Conservation (phyloP, 345 rosid species). For the Bretschneidera sinensis region DNA sequence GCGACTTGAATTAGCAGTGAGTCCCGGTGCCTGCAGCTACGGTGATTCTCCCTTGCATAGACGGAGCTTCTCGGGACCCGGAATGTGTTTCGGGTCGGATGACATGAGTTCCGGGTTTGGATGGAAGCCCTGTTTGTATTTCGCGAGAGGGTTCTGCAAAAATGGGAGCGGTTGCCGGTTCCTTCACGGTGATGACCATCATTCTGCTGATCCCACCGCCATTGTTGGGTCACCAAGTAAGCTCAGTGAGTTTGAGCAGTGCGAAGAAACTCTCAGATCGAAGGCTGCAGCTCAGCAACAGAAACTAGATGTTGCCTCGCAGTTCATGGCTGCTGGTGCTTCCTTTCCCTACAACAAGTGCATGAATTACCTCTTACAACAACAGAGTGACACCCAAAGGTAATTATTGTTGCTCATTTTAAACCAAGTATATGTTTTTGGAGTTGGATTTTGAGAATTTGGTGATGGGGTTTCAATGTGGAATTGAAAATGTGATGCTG, state of each 20-base stretch:
- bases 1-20: constrained; percentile 20
- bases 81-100: constrained; percentile 37
- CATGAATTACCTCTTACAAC: constrained; percentile 46
- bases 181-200: constrained; percentile 54
- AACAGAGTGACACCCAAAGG: constrained; percentile 50
- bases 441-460: not conserved
- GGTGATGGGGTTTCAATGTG: constrained; percentile 4
- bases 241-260: constrained; percentile 44
- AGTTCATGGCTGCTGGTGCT: constrained; percentile 31
- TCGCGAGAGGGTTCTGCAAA: constrained; percentile 62
- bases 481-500: constrained; percentile 2
- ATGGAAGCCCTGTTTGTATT: constrained; percentile 62
- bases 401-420: constrained; percentile 1
- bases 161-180: constrained; percentile 60
- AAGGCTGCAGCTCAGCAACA: constrained; percentile 43
- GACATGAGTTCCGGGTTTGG: constrained; percentile 46
- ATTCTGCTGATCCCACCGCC: constrained; percentile 23
- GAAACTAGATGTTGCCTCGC: constrained; percentile 40
- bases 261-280: constrained; percentile 44
- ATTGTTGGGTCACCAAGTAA: constrained; percentile 41
- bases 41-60: constrained; percentile 27
- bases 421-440: not conserved
- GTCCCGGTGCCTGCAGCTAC: constrained; percentile 15
- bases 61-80: constrained; percentile 47
- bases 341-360: constrained; percentile 46